Base-by-base conservation (phyloP, 768 basidiomycete species). In the Gloeopeniophorella convolvens region DNA sequence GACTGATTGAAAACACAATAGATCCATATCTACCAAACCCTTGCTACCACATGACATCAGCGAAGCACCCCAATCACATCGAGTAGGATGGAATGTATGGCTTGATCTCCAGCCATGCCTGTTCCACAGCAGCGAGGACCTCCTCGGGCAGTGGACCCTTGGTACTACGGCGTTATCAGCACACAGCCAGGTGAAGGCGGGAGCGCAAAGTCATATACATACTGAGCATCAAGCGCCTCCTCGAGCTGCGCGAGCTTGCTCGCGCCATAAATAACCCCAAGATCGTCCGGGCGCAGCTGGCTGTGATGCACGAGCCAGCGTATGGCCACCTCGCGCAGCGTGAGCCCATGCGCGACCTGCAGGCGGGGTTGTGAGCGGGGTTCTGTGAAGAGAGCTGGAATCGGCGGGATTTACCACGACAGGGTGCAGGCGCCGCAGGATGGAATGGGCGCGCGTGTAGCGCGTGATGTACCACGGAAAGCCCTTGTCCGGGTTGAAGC, bases 241-340 rank as follows among this genome's bases (percentile, higher is more conserved):
- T 71, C 67, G 28, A 73, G 61, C 45, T 74, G 73, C n/a, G 56
- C 58, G 37, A 63, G 42, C 23, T 61, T 66, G 24, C 63, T 65
- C 3, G 69, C 71, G 8, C 72, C 73, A 50, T 74, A 70, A 50
- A 75, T 63, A 54, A 71, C 60, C 34, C 65, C 64, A n/a, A 61
- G 62, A 31, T 59, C 44, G 34, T 62, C 62, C 3, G 44, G 47
- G 45, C 65, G 63, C 53, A 72, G 55, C 34, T 61, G 53, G 20
- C 70, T 72, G 55, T 74, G 73, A 50, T 74, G 70, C 21, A 63
- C 57, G 42, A 68, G 50, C 72, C 73, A 73, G 27, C 73, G 60
- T 3, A 72, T 58, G 3, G 69, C 73, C n/a, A 65, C 59, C 47
- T 73, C 71, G 20, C 67, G 50, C 41, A 70, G 60, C 2, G 68